phyloP scores from a whole-genome alignment of 192 early-diverging fungal species.

The Umbelopsis vinacea region DNA sequence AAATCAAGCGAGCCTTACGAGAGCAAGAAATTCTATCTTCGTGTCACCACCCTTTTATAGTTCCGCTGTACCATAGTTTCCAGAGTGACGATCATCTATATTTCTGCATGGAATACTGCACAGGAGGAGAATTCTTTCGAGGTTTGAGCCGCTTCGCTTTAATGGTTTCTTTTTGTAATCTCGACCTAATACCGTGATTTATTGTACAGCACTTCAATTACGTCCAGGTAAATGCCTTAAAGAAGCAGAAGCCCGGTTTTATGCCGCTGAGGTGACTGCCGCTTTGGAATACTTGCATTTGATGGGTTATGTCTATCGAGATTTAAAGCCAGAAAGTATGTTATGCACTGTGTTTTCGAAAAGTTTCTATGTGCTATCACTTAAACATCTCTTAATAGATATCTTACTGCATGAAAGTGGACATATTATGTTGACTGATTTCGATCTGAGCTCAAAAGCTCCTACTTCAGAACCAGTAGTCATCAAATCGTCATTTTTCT shows the following conservation, averaged over 20 bases:
- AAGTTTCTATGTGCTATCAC: background rate
- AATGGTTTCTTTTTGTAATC: background rate
- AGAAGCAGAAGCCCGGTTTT: slow-evolving; percentile 95
- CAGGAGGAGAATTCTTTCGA: slow-evolving; percentile 89
- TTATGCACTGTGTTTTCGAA: background rate
- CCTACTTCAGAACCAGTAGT: slow-evolving; percentile 48
- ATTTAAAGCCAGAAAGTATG: slow-evolving; percentile 97
- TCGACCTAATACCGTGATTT: background rate
- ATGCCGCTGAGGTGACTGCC: slow-evolving; percentile 95
- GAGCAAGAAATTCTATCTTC: slow-evolving; percentile 94
- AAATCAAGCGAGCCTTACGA: slow-evolving; percentile 95
- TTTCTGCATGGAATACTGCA: slow-evolving; percentile 90
- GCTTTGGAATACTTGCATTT: slow-evolving; percentile 97
- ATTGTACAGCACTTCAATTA: slow-evolving; percentile 72
- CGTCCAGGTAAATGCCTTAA: slow-evolving; percentile 86
- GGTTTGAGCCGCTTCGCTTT: slow-evolving; percentile 28
- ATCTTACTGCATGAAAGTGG: slow-evolving; percentile 65
- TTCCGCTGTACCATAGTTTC: slow-evolving; percentile 90
- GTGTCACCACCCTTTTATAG: slow-evolving; percentile 89
- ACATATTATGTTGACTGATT: slow-evolving; percentile 71
- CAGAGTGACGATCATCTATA: slow-evolving; percentile 86
- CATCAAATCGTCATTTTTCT: slow-evolving; percentile 43
- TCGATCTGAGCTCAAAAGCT: slow-evolving; percentile 65
- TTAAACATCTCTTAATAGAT: background rate
- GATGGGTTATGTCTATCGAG: slow-evolving; percentile 96